These are phyloP conservation scores for Lecanoromycetidae sp. DNA, from an alignment of 2,329 filamentous ascomycete genomes.

Conservation along the genomic window DNA sequence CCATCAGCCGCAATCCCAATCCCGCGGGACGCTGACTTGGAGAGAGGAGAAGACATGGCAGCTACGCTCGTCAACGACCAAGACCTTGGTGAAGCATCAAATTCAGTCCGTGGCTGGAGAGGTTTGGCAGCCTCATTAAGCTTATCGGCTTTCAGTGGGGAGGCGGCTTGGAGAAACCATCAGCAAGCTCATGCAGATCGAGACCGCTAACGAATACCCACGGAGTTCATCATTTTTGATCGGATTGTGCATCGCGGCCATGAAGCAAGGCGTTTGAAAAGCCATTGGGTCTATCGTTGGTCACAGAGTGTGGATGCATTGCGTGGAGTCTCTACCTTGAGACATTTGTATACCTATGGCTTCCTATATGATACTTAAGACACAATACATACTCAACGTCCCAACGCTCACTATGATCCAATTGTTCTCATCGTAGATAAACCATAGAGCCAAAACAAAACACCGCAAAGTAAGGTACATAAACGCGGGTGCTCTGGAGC, in stretches of 20 bases:
- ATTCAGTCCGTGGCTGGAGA: constrained; percentile 31
- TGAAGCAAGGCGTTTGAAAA: neutral
- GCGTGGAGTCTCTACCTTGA: neutral
- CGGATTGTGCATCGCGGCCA: neutral
- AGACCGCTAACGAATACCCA: constrained; percentile 26
- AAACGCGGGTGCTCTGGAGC: neutral
- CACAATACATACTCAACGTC: too few relatives aligned
- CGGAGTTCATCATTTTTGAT: neutral
- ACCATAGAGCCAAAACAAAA: too few relatives aligned
- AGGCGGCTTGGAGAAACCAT: constrained; percentile 31
- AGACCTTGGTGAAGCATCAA: constrained; percentile 24
- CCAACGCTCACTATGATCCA: too few relatives aligned
- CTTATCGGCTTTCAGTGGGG: constrained; percentile 35
- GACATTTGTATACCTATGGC: neutral
- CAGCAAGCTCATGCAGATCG: constrained; percentile 29
- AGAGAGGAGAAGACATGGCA: constrained; percentile 28
- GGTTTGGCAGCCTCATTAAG: constrained; percentile 33
- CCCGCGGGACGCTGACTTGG: constrained; percentile 30
- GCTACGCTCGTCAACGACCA: constrained; percentile 25
- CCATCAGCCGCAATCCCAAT: constrained; percentile 41
- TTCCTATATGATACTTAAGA: too few relatives aligned
- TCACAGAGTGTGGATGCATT: constrained; percentile 3
- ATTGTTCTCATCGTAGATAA: too few relatives aligned
- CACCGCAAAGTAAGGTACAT: too few relatives aligned
- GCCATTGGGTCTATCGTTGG: neutral